These are phyloP conservation scores for Luvunga scandens DNA, from an alignment of 345 rosid species.

Conservation along the genomic window DNA sequence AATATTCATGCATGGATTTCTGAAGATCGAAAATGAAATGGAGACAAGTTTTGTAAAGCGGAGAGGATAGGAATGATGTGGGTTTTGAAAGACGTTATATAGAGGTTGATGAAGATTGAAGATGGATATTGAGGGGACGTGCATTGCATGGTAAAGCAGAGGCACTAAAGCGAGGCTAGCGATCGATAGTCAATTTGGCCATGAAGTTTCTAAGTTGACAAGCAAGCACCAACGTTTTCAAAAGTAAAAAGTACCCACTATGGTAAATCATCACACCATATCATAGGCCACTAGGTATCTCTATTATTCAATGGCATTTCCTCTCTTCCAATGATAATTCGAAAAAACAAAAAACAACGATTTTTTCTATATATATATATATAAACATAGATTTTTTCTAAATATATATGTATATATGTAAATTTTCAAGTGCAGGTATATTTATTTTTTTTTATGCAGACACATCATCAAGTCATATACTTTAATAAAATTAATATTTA, in stretches of 20 bases:
- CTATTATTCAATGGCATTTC: neutral
- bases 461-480: no score
- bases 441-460: no score
- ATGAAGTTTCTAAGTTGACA: slow-evolving; percentile 37
- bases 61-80: slow-evolving; percentile 14
- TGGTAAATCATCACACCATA: slow-evolving; percentile 2
- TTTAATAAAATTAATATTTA: no score
- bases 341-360: neutral
- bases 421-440: no score
- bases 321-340: neutral
- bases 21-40: neutral
- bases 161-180: slow-evolving; percentile 32
- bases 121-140: neutral
- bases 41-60: slow-evolving; percentile 4
- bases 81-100: neutral
- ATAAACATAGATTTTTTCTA: no score
- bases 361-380: no score
- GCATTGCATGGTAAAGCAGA: slow-evolving; percentile 42
- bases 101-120: neutral
- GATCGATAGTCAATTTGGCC: slow-evolving; percentile 32
- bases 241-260: slow-evolving; percentile 8
- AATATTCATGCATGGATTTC: neutral
- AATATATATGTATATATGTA: no score
- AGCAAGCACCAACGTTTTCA: slow-evolving; percentile 12
- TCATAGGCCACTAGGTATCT: neutral